A percentile compares a stretch with the other conserved stretches of the same genome.
These are phyloP conservation scores for Exsudoporus floridanus DNA, from an alignment of 1,284 basidiomycete genomes.

Conservation along the genomic window DNA sequence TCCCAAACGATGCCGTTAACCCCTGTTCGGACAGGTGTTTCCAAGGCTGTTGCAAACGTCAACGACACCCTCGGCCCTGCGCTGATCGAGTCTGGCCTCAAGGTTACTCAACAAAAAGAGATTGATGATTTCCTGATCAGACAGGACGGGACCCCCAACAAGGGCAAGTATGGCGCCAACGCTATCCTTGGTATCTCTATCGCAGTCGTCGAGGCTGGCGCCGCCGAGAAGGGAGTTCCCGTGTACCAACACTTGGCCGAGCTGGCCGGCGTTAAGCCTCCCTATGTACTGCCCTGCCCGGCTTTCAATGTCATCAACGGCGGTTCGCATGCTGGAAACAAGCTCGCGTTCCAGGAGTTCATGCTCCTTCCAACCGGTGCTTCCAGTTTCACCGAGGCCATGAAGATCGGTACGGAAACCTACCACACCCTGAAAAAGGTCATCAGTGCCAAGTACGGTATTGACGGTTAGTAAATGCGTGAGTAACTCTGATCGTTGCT, in stretches of 20 bases:
- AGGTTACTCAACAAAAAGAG: constrained; percentile 92
- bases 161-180: constrained; percentile 99
- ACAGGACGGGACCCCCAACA: constrained; percentile 96
- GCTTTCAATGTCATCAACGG: constrained; percentile 99
- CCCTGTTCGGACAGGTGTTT: constrained; percentile 62
- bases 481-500: neutral
- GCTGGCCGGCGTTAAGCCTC: constrained; percentile 91
- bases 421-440: constrained; percentile 99
- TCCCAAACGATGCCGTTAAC: neutral
- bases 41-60: constrained; percentile 93
- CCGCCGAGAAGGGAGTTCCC: constrained; percentile 90
- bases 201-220: constrained; percentile 92
- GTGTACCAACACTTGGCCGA: constrained; percentile 97
- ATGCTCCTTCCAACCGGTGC: constrained; percentile 98
- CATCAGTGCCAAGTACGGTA: constrained; percentile 98
- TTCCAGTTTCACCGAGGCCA: constrained; percentile 88
- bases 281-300: constrained; percentile 88
- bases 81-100: constrained; percentile 84
- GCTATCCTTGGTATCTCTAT: constrained; percentile 99
- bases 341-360: constrained; percentile 99
- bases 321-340: constrained; percentile 99
- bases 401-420: constrained; percentile 98
- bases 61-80: constrained; percentile 90
- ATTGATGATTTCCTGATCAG: constrained; percentile 99
- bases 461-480: constrained; percentile 71